A percentile compares a stretch with the other conserved stretches of the same genome.
phyloP scores from a whole-genome alignment of 2,329 filamentous ascomycete species.

The Fusarium sp. region DNA sequence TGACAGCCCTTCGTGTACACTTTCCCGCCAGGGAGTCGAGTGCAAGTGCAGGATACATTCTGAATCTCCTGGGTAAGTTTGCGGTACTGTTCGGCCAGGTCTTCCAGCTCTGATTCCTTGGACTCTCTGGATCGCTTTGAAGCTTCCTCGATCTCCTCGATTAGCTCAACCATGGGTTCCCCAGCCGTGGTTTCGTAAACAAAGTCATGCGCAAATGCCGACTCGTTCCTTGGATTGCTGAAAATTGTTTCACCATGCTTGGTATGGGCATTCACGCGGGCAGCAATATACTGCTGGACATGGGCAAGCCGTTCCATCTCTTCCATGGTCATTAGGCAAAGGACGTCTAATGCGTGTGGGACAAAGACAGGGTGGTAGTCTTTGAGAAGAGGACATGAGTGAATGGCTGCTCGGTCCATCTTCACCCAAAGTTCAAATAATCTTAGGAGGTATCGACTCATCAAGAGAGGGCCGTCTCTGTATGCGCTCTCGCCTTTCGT shows the following conservation, averaged over 20 bases:
- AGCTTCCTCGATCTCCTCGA: background rate
- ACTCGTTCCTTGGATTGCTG: conserved; percentile 47
- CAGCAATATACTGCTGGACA: conserved; percentile 35
- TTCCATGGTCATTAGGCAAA: conserved; percentile 60
- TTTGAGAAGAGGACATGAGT: conserved; percentile 59
- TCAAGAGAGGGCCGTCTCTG: conserved; percentile 46
- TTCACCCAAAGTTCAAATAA: conserved; percentile 69
- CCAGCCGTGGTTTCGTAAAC: conserved; percentile 3
- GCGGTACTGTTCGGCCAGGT: conserved; percentile 23
- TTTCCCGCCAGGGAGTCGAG: background rate
- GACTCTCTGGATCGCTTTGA: background rate
- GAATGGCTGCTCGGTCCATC: conserved; percentile 63
- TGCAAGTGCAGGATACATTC: conserved; percentile 29
- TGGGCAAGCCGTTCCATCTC: conserved; percentile 64
- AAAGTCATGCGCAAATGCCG: conserved; percentile 10
- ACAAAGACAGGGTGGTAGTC: conserved; percentile 65
- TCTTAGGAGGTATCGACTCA: conserved; percentile 57
- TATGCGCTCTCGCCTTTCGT: conserved; percentile 43
- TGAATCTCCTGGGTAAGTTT: conserved; percentile 23
- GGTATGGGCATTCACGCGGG: conserved; percentile 28
- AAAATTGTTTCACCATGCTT: conserved; percentile 59
- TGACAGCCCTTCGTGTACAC: conserved; percentile 15
- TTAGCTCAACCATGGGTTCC: background rate
- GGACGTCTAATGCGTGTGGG: conserved; percentile 62
- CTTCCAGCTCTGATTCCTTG: conserved; percentile 11